Evolutionary conservation across 192 early-diverging fungal genomes (phyloP), one percentile per base, ranked within the genome.

Genomic region (Linnemannia schmuckeri): DNA sequence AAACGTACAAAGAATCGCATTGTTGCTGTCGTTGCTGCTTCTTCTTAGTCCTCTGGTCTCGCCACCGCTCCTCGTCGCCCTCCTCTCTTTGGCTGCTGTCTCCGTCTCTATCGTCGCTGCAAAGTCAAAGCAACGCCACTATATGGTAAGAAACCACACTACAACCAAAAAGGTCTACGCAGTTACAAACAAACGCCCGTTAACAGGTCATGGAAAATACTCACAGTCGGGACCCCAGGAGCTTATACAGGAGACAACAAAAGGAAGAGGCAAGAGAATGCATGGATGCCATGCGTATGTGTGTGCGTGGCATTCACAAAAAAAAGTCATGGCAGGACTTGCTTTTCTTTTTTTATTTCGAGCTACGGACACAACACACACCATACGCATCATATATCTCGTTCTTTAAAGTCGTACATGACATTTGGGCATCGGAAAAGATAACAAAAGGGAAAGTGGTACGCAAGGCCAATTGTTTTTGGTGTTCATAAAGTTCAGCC

Each of bases 101-200:
- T 72, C 70, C 20, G 22, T 72, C 78, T 79, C 78, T 42, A 27
- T 72, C 49, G 12, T 77, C 20, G 76, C 66, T n/a, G 57, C 66
- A 27, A 77, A 77, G 44, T 63, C 76, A 42, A 61, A 70, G 20
- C 76, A 40, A 40, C 76, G 63, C 63, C 41, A 33, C 27, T 44
- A 52, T 40, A 77, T 77, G 76, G 76, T 77, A 77, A 77, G 30
- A n/a, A 75, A 61, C 44, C 13, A 46, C n/a, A 52, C 6, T 18
- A 15, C 24, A 10, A 15, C 61, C 20, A 57, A n/a, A n/a, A 27
- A n/a, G 9, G 24, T 46, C 18, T 15, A 66, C 12, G 12, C 61
- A 66, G 30, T 27, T 9, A 27, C 55, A 61, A 27, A 27, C 55
- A 37, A 57, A n/a, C 6, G 27, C 3, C 61, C 30, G 27, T 15